Evolutionary conservation across 345 rosid species (phyloP).

Genomic region (Salix caprea): DNA sequence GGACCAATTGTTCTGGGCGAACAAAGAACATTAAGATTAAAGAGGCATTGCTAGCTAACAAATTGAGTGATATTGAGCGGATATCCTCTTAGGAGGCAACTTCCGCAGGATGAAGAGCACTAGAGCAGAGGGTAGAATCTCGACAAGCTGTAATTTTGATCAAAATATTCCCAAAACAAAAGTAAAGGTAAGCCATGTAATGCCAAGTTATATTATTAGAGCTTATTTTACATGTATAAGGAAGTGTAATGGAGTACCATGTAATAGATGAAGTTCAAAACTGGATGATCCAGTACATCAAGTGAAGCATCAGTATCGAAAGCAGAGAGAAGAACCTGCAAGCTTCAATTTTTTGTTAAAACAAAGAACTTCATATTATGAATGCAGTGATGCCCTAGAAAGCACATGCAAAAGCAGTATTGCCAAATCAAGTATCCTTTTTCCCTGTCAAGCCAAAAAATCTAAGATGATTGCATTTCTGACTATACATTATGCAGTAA

Average conservation of each 20-base stretch:
- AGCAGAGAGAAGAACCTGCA: constrained; percentile 82
- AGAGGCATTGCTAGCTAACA: constrained; percentile 33
- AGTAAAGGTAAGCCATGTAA: background rate
- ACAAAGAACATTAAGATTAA: background rate
- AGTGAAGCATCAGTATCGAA: constrained; percentile 70
- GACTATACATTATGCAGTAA: background rate
- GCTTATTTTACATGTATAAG: background rate
- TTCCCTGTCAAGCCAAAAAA: background rate
- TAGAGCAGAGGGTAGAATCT: constrained; percentile 92
- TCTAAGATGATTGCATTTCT: background rate
- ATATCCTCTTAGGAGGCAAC: constrained; percentile 90
- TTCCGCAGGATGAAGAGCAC: constrained; percentile 87
- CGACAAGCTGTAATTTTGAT: constrained; percentile 61
- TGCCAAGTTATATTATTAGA: background rate
- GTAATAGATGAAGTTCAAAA: constrained; percentile 87
- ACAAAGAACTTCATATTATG: background rate
- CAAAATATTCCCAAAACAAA: constrained; percentile 1
- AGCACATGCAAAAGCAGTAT: background rate
- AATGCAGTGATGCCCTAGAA: background rate
- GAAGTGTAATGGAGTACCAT: constrained; percentile 41
- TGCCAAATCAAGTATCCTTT: background rate
- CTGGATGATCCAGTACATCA: constrained; percentile 86
- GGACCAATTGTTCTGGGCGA: constrained; percentile 1
- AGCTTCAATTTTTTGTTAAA: constrained; percentile 1
- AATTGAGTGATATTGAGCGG: constrained; percentile 91